Percentiles rank a stretch among this genome's conserved stretches.
Evolutionary conservation across 257 asterid species (phyloP).

Genomic region (Salvia splendens): DNA sequence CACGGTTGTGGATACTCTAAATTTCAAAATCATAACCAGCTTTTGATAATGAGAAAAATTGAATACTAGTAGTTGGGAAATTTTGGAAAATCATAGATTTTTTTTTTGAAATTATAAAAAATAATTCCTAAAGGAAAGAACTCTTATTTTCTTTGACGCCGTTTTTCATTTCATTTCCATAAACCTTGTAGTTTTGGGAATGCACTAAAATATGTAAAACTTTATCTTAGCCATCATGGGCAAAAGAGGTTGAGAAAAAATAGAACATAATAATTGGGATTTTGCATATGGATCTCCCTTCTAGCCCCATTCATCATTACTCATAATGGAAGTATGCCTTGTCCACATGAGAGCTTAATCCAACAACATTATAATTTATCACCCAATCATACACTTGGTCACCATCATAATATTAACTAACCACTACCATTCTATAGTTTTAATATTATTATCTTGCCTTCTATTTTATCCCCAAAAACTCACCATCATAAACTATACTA

Average conservation of each 20-base stretch:
- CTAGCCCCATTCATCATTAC: constrained; percentile 10
- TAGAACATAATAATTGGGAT: background rate
- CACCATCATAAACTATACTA: background rate
- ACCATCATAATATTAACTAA: constrained; percentile 7
- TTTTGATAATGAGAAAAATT: no score
- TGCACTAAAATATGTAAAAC: background rate
- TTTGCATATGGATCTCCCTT: background rate
- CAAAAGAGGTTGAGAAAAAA: background rate
- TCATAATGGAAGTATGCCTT: constrained; percentile 28
- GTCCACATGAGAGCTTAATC: constrained; percentile 23
- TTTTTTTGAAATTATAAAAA: no score
- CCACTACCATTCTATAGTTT: no score
- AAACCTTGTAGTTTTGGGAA: background rate
- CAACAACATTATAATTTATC: constrained; percentile 30
- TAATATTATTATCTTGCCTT: background rate
- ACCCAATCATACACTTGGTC: background rate
- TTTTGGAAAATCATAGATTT: no score
- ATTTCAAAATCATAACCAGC: no score
- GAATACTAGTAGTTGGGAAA: no score
- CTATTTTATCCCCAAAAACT: background rate
- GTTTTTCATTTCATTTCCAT: background rate
- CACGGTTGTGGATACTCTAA: no score
- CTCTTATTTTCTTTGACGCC: no score
- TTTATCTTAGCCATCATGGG: background rate
- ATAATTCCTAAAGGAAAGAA: no score